These are phyloP conservation scores for Solanum bulbocastanum DNA, from an alignment of 257 asterid species.

Conservation along the genomic window DNA sequence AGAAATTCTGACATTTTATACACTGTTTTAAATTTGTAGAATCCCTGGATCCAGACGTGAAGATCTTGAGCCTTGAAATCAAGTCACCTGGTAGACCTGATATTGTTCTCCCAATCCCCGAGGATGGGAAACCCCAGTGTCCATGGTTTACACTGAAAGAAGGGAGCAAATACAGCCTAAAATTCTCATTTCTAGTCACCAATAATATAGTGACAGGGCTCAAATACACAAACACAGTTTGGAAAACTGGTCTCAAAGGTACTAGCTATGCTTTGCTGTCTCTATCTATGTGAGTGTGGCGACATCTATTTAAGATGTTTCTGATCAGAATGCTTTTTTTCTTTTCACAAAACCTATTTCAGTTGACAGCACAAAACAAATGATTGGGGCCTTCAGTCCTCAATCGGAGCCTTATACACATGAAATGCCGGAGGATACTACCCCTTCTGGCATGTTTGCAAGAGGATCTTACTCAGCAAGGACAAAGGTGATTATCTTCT, in stretches of 20 bases:
- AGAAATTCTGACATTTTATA: neutral
- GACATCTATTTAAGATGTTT: neutral
- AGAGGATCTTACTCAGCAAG: constrained; percentile 38
- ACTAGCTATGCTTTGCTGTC: neutral
- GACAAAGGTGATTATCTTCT: constrained; percentile 23
- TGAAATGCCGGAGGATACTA: constrained; percentile 40
- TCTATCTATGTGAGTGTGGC: neutral
- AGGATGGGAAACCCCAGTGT: constrained; percentile 48
- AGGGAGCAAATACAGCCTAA: constrained; percentile 57
- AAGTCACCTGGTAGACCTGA: constrained; percentile 53
- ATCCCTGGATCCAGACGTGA: constrained; percentile 75
- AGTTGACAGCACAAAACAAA: constrained; percentile 38
- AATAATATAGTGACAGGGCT: constrained; percentile 73
- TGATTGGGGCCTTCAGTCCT: constrained; percentile 46
- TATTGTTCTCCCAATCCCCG: constrained; percentile 60
- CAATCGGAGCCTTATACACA: constrained; percentile 32
- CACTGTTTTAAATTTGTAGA: constrained; percentile 18
- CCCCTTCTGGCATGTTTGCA: constrained; percentile 46
- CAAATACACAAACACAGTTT: constrained; percentile 60
- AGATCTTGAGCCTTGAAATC: constrained; percentile 62
- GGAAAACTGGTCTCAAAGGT: constrained; percentile 88
- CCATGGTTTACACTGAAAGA: constrained; percentile 77
- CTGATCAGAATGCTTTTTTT: neutral
- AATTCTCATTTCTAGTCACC: constrained; percentile 52
- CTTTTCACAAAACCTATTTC: neutral